Evolutionary conservation across 805 yeast species (phyloP), one percentile per base, ranked within the genome.

Genomic region (Wickerhamiella vanderwaltii): DNA sequence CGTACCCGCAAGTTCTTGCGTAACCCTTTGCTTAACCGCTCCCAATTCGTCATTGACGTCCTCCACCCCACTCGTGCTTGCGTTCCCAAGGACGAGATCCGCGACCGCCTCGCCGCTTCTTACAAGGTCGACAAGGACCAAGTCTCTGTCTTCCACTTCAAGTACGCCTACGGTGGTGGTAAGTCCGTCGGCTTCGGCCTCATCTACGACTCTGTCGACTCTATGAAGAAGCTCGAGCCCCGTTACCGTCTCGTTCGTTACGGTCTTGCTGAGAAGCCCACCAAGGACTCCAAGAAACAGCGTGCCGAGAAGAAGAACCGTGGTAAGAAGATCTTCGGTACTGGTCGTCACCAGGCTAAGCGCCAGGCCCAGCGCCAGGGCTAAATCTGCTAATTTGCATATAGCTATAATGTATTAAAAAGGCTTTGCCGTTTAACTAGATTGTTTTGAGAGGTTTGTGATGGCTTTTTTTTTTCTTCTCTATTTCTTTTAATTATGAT

Each of bases 251-350:
- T 85, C 66, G 94, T 91, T 61, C 87, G 99, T 82, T 82, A 84
- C 77, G 97, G 97, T 65, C 77, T 87, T 67, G 96, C 94, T 66
- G 74, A 73, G 60, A 86, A 84, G 79, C 87, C 80, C 64, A 96
- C 88, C 72, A 86, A 85, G 77, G 75, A 95, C 62, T 85, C 96
- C 62, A 87, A 97, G 86, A 95, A 87, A 77, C 98, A 91, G 78
- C 85, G 98, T 79, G 91, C 91, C 74, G 97, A 88, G 78, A 85
- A 82, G 86, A 88, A 91, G 87, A 91, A 91, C 94, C 86, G 96
- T 50, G 95, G 82, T 66, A 79, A 81, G 86, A 91, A 91, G 83
- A 70, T 84, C 80, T 86, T 88, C 65, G 99, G 99, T 80, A 91
- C 98, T 63, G 94, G 87, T 65, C 80, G 76, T 69, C 77, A 83